Conservation (phyloP, 805 yeast species). For the Yueomyces sinensis region DNA sequence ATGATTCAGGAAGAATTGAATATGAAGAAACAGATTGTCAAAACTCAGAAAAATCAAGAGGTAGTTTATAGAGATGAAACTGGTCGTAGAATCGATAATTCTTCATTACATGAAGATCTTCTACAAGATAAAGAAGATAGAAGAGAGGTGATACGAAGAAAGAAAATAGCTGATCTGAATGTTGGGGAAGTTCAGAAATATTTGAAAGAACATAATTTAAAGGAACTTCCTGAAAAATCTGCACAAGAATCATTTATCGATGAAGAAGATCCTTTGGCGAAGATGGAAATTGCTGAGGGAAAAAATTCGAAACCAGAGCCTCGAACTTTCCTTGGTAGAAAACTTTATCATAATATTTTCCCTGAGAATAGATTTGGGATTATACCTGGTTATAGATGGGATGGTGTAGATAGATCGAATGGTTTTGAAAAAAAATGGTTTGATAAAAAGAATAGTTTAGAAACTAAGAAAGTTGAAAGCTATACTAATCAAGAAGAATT, state of each 20-base stretch:
- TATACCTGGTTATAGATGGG: conserved; percentile 78
- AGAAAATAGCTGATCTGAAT: conserved; percentile 26
- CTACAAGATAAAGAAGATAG: conserved; percentile 16
- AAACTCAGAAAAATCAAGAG: conserved; percentile 5
- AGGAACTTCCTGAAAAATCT: conserved; percentile 8
- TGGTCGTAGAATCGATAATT: conserved; percentile 37
- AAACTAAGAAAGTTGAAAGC: conserved; percentile 19
- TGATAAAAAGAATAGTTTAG: conserved; percentile 26
- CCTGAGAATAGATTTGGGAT: conserved; percentile 67
- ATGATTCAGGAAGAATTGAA: conserved; percentile 20
- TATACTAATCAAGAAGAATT: conserved; percentile 30
- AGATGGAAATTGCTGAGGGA: conserved; percentile 27
- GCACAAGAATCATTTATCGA: not conserved
- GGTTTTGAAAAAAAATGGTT: conserved; percentile 69
- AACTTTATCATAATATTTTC: conserved; percentile 32
- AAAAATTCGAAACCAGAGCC: not conserved
- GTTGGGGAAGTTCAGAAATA: conserved; percentile 24
- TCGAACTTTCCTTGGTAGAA: conserved; percentile 31
- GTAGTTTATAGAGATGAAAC: conserved; percentile 49
- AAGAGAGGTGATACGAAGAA: conserved; percentile 17
- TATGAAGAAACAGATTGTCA: conserved; percentile 7
- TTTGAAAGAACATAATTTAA: conserved; percentile 6
- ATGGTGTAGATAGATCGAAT: conserved; percentile 79
- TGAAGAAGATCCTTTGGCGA: conserved; percentile 52
- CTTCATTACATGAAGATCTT: conserved; percentile 5